Percentiles rank a stretch among this genome's conserved stretches.
These are phyloP conservation scores for Cryptosporidium felis DNA, from an alignment of 169 alveolate species.

Conservation along the genomic window DNA sequence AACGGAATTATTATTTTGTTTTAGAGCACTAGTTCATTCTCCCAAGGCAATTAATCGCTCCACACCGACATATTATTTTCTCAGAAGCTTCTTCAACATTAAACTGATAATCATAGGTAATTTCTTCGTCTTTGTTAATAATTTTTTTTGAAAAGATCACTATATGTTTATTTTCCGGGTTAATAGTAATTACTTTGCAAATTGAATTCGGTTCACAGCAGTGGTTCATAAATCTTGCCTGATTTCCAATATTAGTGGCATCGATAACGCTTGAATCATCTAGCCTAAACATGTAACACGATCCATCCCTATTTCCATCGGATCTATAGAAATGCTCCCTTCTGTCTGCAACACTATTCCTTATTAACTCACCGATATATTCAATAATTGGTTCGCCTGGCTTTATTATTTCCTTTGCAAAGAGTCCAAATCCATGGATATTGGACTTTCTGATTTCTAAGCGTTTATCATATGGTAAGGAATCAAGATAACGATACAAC, in stretches of 20 bases:
- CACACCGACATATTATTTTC: conserved; percentile 86
- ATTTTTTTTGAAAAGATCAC: conserved; percentile 92
- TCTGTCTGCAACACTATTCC: conserved; percentile 88
- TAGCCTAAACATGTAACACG: conserved; percentile 92
- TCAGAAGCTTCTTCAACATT: conserved; percentile 88
- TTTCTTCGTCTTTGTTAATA: conserved; percentile 94
- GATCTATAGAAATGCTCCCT: conserved; percentile 86
- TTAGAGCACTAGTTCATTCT: conserved; percentile 89
- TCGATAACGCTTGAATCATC: conserved; percentile 94
- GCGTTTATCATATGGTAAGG: conserved; percentile 80
- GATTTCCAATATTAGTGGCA: conserved; percentile 95
- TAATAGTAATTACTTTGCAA: conserved; percentile 86
- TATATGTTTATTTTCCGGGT: conserved; percentile 91
- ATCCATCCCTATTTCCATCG: conserved; percentile 87
- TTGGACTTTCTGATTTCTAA: conserved; percentile 80
- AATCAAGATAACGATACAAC: conserved; percentile 79
- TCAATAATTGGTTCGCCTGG: conserved; percentile 95
- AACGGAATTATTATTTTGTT: too few species aligned
- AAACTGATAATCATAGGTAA: conserved; percentile 94
- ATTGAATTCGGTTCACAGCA: conserved; percentile 93
- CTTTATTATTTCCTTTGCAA: conserved; percentile 86
- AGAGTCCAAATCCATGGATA: conserved; percentile 93
- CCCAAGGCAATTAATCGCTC: conserved; percentile 90
- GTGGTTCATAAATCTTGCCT: conserved; percentile 96
- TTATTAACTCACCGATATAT: conserved; percentile 93